Evolutionary conservation across 345 rosid species (phyloP).

Genomic region (Salix arbutifolia): DNA sequence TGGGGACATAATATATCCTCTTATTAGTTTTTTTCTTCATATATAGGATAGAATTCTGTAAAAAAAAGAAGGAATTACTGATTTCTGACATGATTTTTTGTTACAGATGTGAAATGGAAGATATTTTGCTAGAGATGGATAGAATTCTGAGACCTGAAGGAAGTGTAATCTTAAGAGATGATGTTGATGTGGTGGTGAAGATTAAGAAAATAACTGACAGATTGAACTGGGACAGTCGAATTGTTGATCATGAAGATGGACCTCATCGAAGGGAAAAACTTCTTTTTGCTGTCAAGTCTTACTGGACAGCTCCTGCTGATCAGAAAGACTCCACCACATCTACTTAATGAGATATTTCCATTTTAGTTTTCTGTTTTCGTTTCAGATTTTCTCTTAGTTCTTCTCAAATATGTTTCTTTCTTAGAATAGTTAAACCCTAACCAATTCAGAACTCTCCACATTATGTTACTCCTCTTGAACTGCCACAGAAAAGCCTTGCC

Average conservation of each 20-base stretch:
- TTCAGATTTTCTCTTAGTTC: not conserved
- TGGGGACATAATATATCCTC: not conserved
- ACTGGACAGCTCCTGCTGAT: slow-evolving; percentile 44
- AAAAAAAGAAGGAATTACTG: too few relatives aligned
- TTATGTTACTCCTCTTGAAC: not conserved
- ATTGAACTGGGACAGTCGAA: slow-evolving; percentile 45
- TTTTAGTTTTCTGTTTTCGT: not conserved
- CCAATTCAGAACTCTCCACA: not conserved
- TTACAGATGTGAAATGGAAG: slow-evolving; percentile 49
- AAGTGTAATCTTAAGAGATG: slow-evolving; percentile 52
- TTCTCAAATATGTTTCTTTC: not conserved
- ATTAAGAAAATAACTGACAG: slow-evolving; percentile 47
- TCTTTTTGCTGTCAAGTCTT: slow-evolving; percentile 51
- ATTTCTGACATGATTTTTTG: not conserved
- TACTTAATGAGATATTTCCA: not conserved
- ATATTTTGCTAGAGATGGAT: slow-evolving; percentile 60
- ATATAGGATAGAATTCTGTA: not conserved
- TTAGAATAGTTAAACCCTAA: not conserved
- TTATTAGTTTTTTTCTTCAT: not conserved
- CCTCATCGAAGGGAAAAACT: slow-evolving; percentile 54
- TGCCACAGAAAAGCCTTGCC: not conserved
- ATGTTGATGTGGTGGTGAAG: slow-evolving; percentile 50
- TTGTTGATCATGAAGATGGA: slow-evolving; percentile 66
- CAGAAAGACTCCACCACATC: slow-evolving; percentile 7
- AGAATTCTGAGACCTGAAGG: slow-evolving; percentile 66